Conservation (phyloP, 1,284 basidiomycete genomes). For the Stygiomarasmius scandens region DNA sequence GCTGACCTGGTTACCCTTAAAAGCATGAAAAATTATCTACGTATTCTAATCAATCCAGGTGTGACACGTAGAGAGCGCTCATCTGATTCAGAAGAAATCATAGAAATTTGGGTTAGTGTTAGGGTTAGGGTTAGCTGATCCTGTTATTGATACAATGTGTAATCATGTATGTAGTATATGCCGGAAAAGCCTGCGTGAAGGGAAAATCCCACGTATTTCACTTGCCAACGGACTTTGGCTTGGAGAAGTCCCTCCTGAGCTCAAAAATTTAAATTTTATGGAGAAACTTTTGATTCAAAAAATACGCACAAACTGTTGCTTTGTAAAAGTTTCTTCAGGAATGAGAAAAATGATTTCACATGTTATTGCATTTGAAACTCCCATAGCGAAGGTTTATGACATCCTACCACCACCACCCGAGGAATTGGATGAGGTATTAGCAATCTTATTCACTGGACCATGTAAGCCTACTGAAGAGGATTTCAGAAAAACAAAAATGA, state of each 20-base stretch:
- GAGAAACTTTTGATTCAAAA: no score
- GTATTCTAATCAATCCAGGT: conserved; percentile 10
- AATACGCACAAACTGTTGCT: no score
- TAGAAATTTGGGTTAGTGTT: no score
- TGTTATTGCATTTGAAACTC: conserved; percentile 22
- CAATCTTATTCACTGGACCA: no score
- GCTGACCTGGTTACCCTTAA: conserved; percentile 5
- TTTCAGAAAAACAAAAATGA: no score
- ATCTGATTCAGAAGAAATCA: neutral
- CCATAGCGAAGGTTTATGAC: conserved; percentile 22
- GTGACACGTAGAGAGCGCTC: neutral
- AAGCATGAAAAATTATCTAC: conserved; percentile 10
- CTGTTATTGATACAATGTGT: conserved; percentile 23
- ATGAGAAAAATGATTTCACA: no score
- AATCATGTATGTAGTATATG: conserved; percentile 20
- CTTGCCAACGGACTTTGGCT: conserved; percentile 42
- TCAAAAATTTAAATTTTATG: conserved; percentile 26
- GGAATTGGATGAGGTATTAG: no score
- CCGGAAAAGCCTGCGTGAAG: conserved; percentile 15
- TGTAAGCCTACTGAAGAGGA: no score
- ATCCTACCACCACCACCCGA: conserved; percentile 14
- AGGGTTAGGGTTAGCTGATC: conserved; percentile 2
- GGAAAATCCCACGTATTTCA: conserved; percentile 26
- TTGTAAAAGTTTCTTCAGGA: no score
- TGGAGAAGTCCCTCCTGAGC: conserved; percentile 33